A percentile compares a stretch with the other conserved stretches of the same genome.
phyloP scores from a whole-genome alignment of 2,329 filamentous ascomycete genomes.

The Fusarium chaquense region DNA sequence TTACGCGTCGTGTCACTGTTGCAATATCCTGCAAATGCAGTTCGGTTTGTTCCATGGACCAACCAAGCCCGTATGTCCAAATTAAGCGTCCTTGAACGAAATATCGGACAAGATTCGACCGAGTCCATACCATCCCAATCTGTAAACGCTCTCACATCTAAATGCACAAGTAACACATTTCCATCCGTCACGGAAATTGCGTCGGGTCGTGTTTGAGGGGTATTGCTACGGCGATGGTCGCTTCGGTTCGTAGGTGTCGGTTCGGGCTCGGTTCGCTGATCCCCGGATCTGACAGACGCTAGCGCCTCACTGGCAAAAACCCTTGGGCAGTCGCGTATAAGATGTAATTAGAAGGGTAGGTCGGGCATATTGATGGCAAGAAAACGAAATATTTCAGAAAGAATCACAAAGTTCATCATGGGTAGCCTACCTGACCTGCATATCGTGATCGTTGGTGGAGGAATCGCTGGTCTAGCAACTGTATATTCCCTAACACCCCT shows the following conservation, averaged over 20 bases:
- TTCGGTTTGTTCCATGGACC: not conserved
- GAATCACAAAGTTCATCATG: conserved; percentile 20
- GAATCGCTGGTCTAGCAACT: conserved; percentile 37
- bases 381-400: not conserved
- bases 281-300: not conserved
- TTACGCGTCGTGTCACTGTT: not conserved
- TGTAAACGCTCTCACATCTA: not conserved
- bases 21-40: not conserved
- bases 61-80: not conserved
- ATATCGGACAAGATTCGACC: not conserved
- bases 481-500: conserved; percentile 4
- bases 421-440: conserved; percentile 39
- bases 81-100: not conserved
- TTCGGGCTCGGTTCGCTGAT: conserved; percentile 27
- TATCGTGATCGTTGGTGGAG: conserved; percentile 39
- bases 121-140: not conserved
- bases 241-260: conserved; percentile 20
- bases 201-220: not conserved
- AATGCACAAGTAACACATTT: not conserved
- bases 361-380: not conserved
- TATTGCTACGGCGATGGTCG: not conserved
- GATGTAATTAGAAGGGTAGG: conserved; percentile 2
- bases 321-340: conserved; percentile 20
- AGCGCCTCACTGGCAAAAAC: not conserved
- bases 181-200: not conserved